Conservation (phyloP, 2,329 filamentous ascomycete species). For the Phialophora verrucosa region DNA sequence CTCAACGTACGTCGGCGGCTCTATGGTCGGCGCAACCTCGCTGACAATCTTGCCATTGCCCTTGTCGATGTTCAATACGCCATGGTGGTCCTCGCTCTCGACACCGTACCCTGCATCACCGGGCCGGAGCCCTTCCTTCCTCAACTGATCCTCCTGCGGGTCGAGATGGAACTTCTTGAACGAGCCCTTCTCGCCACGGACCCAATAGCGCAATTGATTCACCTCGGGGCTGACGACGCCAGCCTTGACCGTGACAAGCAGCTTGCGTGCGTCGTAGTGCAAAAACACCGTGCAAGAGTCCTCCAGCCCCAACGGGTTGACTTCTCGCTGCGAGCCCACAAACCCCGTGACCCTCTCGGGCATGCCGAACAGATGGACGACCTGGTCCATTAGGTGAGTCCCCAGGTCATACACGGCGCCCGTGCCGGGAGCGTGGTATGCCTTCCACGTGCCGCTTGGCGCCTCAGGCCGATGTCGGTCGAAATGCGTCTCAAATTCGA, state of each 20-base stretch:
- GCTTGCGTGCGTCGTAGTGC: constrained; percentile 58
- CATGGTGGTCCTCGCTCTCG: constrained; percentile 65
- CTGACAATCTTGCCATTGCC: constrained; percentile 56
- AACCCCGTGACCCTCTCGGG: constrained; percentile 71
- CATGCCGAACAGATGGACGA: constrained; percentile 71
- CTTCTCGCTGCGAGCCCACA: constrained; percentile 68
- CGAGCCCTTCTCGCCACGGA: constrained; percentile 74
- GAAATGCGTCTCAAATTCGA: constrained; percentile 81
- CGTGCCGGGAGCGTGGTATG: constrained; percentile 66
- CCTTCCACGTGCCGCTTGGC: constrained; percentile 69
- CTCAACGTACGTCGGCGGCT: constrained; percentile 70
- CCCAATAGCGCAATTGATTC: constrained; percentile 76
- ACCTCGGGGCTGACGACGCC: constrained; percentile 71
- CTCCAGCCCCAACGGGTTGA: constrained; percentile 57
- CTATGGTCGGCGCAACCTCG: constrained; percentile 61
- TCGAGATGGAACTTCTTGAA: constrained; percentile 77
- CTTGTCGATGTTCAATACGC: constrained; percentile 63
- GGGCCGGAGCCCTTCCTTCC: constrained; percentile 64
- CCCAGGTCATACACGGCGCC: constrained; percentile 76
- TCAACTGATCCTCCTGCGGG: constrained; percentile 74
- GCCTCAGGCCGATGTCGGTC: constrained; percentile 71
- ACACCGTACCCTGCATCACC: constrained; percentile 68
- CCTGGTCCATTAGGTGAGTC: constrained; percentile 77
- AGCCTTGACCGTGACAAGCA: constrained; percentile 72
- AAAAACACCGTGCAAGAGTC: constrained; percentile 67